Evolutionary conservation across 2,329 filamentous ascomycete genomes (phyloP).

Genomic region (Talaromyces sp.): DNA sequence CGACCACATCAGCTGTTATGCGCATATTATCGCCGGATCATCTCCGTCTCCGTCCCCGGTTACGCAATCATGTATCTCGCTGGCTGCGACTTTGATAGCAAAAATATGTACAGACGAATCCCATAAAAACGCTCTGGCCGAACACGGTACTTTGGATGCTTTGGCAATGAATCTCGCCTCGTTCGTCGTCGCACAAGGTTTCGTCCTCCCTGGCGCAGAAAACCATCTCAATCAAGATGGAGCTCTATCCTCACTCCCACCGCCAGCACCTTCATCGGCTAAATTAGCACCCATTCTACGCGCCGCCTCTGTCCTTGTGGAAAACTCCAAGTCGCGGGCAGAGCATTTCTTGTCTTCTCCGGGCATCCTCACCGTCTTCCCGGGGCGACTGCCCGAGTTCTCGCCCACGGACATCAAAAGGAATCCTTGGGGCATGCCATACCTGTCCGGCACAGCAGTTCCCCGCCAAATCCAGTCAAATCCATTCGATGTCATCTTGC

Average conservation of each 20-base stretch:
- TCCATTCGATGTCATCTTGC: slow-evolving; percentile 63
- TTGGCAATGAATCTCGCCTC: slow-evolving; percentile 69
- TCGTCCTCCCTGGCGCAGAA: slow-evolving; percentile 63
- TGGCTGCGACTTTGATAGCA: slow-evolving; percentile 47
- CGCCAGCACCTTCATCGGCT: slow-evolving; percentile 54
- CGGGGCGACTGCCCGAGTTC: slow-evolving; percentile 49
- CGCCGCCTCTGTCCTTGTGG: slow-evolving; percentile 70
- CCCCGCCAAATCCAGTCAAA: slow-evolving; percentile 45
- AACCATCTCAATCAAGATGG: slow-evolving; percentile 50
- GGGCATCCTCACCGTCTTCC: slow-evolving; percentile 64
- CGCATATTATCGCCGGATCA: slow-evolving; percentile 59
- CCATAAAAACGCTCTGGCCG: slow-evolving; percentile 67
- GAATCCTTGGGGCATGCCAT: slow-evolving; percentile 49
- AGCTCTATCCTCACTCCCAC: slow-evolving; percentile 54
- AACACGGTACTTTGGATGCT: slow-evolving; percentile 69
- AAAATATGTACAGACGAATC: slow-evolving; percentile 63
- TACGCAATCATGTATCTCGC: slow-evolving; percentile 45
- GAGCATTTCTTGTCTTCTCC: slow-evolving; percentile 66
- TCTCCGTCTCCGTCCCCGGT: slow-evolving; percentile 46
- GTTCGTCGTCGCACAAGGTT: slow-evolving; percentile 63
- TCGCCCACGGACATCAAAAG: slow-evolving; percentile 45
- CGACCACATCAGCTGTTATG: slow-evolving; percentile 58
- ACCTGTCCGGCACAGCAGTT: slow-evolving; percentile 48
- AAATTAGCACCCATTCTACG: slow-evolving; percentile 68
- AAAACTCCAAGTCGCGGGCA: slow-evolving; percentile 72